Evolutionary conservation across 1,284 basidiomycete genomes (phyloP).

Genomic region (Tylopilus sp.): DNA sequence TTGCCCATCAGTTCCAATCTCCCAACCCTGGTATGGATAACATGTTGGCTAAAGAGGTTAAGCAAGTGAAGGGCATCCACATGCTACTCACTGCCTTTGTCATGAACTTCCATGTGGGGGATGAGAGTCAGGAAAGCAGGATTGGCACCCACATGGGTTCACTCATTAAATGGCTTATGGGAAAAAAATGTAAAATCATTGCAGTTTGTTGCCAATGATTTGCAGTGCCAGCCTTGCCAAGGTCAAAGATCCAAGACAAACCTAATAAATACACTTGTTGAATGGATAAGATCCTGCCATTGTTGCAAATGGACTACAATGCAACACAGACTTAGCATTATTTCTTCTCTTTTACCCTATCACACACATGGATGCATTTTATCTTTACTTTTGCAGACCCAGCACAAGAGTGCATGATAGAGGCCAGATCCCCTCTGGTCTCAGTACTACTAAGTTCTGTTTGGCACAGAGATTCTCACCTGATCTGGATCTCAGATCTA

Average conservation of each 20-base stretch:
- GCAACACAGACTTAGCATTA: too few species aligned
- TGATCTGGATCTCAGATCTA: too few species aligned
- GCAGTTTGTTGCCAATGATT: background rate
- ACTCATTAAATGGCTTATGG: background rate
- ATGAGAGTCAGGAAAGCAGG: background rate
- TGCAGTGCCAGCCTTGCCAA: background rate
- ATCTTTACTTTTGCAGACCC: too few species aligned
- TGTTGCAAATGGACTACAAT: too few species aligned
- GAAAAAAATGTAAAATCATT: slow-evolving; percentile 3
- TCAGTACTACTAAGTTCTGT: too few species aligned
- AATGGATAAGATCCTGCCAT: slow-evolving; percentile 5
- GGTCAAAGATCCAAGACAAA: background rate
- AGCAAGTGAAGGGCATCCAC: slow-evolving; percentile 7
- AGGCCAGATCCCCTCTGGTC: too few species aligned
- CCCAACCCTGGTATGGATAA: background rate
- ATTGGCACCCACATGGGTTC: background rate
- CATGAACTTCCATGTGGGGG: background rate
- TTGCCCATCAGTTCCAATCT: background rate
- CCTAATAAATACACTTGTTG: background rate
- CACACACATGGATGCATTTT: too few species aligned
- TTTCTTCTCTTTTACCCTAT: too few species aligned
- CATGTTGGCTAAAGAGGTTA: background rate
- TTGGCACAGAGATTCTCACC: too few species aligned
- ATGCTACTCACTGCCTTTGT: background rate
- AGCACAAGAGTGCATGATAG: too few species aligned